These are phyloP conservation scores for Kwoniella botswanensis DNA, from an alignment of 768 basidiomycete genomes.

Conservation along the genomic window DNA sequence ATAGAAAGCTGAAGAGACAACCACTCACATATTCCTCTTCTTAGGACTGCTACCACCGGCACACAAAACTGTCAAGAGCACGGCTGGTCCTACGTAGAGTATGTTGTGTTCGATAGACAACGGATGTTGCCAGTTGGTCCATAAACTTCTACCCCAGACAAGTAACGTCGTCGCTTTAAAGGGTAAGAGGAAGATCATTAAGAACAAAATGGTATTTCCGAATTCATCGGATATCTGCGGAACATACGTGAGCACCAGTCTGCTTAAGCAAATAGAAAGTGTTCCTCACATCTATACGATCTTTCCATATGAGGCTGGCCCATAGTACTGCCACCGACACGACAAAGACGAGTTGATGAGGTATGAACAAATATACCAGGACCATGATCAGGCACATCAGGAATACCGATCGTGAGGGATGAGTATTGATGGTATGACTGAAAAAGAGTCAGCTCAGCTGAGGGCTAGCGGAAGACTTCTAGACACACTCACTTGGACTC, in stretches of 20 bases:
- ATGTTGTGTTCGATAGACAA: conserved; percentile 76
- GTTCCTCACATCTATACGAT: not conserved
- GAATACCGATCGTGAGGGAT: conserved; percentile 56
- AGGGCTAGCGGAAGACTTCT: no score
- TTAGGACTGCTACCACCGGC: not conserved
- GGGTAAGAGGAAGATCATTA: conserved; percentile 82
- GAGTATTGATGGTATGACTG: not conserved
- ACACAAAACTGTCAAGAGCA: conserved; percentile 23
- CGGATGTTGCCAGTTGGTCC: conserved; percentile 75
- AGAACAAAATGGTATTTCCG: conserved; percentile 65
- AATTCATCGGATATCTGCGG: not conserved
- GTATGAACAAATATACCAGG: conserved; percentile 76
- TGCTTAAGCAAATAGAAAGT: not conserved
- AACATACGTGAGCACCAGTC: not conserved
- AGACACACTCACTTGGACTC: not conserved
- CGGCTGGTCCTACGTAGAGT: conserved; percentile 24
- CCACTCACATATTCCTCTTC: conserved; percentile 11
- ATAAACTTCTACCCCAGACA: conserved; percentile 87
- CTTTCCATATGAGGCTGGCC: not conserved
- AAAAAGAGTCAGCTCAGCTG: not conserved
- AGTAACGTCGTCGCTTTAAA: conserved; percentile 75
- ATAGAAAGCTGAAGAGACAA: no score
- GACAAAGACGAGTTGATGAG: conserved; percentile 89
- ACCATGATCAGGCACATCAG: conserved; percentile 65
- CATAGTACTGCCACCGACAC: conserved; percentile 64